A percentile compares a stretch with the other conserved stretches of the same genome.
Evolutionary conservation across 176 grass and related monocot species (phyloP).

Genomic region (Oryza longistaminata): DNA sequence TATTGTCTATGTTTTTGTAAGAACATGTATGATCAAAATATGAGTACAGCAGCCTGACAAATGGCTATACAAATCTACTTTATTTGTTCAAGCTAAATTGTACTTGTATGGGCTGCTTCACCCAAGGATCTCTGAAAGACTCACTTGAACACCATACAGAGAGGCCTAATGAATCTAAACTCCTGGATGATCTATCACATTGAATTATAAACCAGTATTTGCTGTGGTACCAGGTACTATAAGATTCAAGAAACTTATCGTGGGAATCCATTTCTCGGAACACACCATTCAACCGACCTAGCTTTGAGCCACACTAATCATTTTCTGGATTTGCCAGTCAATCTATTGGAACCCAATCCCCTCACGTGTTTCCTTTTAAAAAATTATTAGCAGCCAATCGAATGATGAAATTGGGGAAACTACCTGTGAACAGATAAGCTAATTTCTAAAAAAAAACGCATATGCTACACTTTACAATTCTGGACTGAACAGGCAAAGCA

Average conservation of each 20-base stretch:
- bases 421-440: conserved; percentile 6
- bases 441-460: not conserved
- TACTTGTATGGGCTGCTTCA: not conserved
- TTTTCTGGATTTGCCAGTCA: not conserved
- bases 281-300: not conserved
- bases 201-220: not conserved
- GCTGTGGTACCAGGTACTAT: not conserved
- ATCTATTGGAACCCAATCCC: not conserved
- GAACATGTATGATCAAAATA: conserved; percentile 20
- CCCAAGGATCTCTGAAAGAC: not conserved
- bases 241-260: conserved; percentile 2
- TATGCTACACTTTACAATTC: not conserved
- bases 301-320: not conserved
- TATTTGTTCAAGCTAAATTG: not conserved
- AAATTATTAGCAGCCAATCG: not conserved
- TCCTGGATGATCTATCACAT: not conserved
- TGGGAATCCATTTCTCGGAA: not conserved
- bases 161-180: conserved; percentile 16
- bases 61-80: not conserved
- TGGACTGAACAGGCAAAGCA: not conserved
- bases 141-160: not conserved
- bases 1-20: not conserved
- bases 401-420: not conserved
- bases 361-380: not conserved
- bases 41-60: not conserved